Base-by-base conservation (phyloP, 176 grass and related monocot genomes). In the Oryza australiensis region DNA sequence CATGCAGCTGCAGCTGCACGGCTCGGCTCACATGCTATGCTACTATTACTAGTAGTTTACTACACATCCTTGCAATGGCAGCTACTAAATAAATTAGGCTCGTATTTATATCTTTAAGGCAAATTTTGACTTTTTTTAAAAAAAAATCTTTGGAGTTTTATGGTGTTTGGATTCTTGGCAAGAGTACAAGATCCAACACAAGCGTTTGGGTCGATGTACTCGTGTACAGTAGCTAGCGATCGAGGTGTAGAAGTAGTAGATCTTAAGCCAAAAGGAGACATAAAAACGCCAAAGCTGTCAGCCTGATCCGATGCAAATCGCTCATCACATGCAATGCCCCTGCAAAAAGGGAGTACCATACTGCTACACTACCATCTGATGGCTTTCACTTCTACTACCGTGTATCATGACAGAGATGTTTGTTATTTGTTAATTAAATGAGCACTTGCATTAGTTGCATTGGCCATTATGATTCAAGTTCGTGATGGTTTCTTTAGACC, bases 281-380 rank as follows among this genome's bases (percentile, higher is more conserved):
- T 20, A 38, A 46, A 14, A 73, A 83, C 3, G 26, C 22, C 14
- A 22, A 27, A 28, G 41, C 1, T 26, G 63, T 15, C 15, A 68
- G 12, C 42, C 14, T 45, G 68, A 73, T 66, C 77, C 45, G 78
- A 62, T 48, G 84, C 84, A 74, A 29, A 74, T 73, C 68, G 68
- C 76, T 7, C 28, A 28, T 69, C 85, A 77, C 72, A 71, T 87
- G 84, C 38, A 37, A 37, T 8, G 35, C 69, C 62, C 84, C 70
- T 86, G 70, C 33, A 75, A 35, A 76, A 55, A 18, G 8, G 57
- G 38, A 7, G 46, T 16, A 49, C 46, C 13, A 14, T 15, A 46
- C 13, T 3, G 4, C 40, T 8, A 35, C 5, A 35, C n/a, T n/a
- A n/a, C n/a, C 24, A 24, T 32, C 42, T 46, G 10, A 35, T 48